These are phyloP conservation scores for Fusarium robinianum DNA, from an alignment of 2,329 filamentous ascomycete species.

Conservation along the genomic window DNA sequence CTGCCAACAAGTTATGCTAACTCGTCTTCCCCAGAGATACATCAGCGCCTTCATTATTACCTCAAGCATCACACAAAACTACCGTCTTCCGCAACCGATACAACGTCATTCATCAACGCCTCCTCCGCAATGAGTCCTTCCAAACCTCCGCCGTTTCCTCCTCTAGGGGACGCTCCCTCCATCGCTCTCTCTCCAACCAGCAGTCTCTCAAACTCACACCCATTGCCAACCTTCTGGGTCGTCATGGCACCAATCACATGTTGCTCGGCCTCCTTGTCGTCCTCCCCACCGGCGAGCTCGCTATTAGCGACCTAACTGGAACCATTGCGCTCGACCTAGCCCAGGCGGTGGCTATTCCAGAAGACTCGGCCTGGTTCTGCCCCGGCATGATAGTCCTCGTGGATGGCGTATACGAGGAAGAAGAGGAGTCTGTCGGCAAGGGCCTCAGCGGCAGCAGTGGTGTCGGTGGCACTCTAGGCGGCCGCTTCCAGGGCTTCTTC, in stretches of 20 bases:
- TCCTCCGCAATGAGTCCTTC: slow-evolving; percentile 91
- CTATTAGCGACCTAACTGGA: slow-evolving; percentile 84
- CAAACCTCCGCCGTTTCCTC: slow-evolving; percentile 77
- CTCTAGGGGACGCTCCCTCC: slow-evolving; percentile 57
- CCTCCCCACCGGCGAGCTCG: slow-evolving; percentile 79
- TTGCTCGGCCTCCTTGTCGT: slow-evolving; percentile 82
- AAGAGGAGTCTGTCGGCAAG: slow-evolving; percentile 71
- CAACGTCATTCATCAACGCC: slow-evolving; percentile 87
- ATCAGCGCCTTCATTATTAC: slow-evolving; percentile 71
- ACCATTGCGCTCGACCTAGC: slow-evolving; percentile 83
- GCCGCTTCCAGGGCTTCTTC: slow-evolving; percentile 86
- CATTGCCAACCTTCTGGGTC: slow-evolving; percentile 74
- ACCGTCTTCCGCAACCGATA: slow-evolving; percentile 87
- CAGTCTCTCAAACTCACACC: slow-evolving; percentile 87
- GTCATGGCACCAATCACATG: slow-evolving; percentile 82
- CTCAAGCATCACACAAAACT: slow-evolving; percentile 80
- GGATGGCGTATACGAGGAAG: slow-evolving; percentile 96
- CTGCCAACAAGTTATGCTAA: not conserved
- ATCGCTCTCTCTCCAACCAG: slow-evolving; percentile 64
- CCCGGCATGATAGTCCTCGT: slow-evolving; percentile 96
- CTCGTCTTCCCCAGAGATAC: slow-evolving; percentile 53
- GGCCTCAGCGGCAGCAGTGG: slow-evolving; percentile 77
- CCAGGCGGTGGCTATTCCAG: slow-evolving; percentile 79
- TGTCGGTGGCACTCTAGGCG: slow-evolving; percentile 89
- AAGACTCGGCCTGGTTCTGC: slow-evolving; percentile 87